Evolutionary conservation across 345 rosid species (phyloP), one percentile per base, ranked within the genome.

Genomic region (Brassica nigra): DNA sequence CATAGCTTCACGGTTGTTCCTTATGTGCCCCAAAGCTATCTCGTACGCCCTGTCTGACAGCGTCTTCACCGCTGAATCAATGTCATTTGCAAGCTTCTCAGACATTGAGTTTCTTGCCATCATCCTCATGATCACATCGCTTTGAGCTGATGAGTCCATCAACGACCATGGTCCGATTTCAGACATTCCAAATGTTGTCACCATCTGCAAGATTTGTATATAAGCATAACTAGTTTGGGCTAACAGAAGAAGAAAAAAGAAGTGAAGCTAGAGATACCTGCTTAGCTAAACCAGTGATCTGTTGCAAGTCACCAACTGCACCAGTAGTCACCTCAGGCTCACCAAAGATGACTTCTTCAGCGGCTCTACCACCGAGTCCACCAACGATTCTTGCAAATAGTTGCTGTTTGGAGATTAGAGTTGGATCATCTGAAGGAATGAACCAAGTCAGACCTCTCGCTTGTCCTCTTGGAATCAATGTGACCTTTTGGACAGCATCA

Each of bases 81-180:
- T 92, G 75, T 95, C 97, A 73, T 89, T 94, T 0, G 99, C 99
- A 0, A 95, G 99, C 87, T 81, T 95, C 77, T 95, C 99, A 0
- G 97, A 95, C 99, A 95, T 95, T 8, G 97, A 52, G 76, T 95
- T 95, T 63, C 97, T 91, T 9, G 97, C 57, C 57, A 95, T 95
- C 97, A 95, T 95, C 82, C 99, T 90, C 99, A 95, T 92, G 14
- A 95, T 85, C 16, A 95, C 94, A 70, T 95, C 95, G 47, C 94
- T 91, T 83, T 92, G 97, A 3, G 84, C 88, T 0, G 92, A 86
- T 10, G 88, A 67, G 63, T 95, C 99, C 97, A 95, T 90, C 9
- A 95, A 83, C 0, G 99, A 92, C 97, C 97, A 92, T 20, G 99
- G 99, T 5, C 97, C 97, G 10, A 95, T 95, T 44, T 95, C 97